Conservation (phyloP, 345 rosid species). For the Hibiscus tridactylites region DNA sequence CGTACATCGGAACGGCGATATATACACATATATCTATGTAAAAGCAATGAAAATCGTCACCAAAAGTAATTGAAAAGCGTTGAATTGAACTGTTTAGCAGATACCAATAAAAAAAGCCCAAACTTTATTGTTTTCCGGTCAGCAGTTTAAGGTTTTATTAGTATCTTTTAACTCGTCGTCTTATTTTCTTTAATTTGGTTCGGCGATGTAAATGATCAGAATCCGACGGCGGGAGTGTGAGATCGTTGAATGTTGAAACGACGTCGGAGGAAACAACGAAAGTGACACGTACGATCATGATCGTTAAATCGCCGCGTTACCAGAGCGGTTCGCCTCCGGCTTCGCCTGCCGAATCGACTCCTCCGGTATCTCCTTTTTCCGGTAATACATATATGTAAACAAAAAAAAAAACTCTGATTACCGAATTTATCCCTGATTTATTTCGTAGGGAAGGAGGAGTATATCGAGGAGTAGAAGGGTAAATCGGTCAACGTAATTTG, state of each 20-base stretch:
- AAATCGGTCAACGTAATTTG: background rate
- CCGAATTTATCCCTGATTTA: background rate
- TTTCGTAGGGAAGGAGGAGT: background rate
- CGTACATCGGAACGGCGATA: background rate
- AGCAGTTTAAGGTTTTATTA: background rate
- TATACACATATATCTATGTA: background rate
- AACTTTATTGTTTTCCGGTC: background rate
- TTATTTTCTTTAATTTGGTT: background rate
- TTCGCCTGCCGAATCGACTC: slow-evolving; percentile 81
- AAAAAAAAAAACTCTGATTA: background rate
- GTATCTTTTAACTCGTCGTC: background rate
- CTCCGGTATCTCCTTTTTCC: slow-evolving; percentile 80
- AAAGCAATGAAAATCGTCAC: background rate
- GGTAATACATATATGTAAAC: slow-evolving; percentile 28
- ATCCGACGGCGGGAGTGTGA: slow-evolving; percentile 40
- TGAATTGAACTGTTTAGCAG: background rate
- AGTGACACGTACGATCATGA: slow-evolving; percentile 83
- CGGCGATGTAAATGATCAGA: slow-evolving; percentile 29
- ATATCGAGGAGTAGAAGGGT: background rate
- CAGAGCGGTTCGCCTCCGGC: slow-evolving; percentile 65
- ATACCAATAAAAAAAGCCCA: background rate
- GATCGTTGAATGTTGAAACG: slow-evolving; percentile 40
- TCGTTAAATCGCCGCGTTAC: slow-evolving; percentile 76
- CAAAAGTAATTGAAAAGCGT: background rate
- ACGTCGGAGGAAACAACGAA: slow-evolving; percentile 32